These are phyloP conservation scores for Lachnellula hyalina DNA, from an alignment of 2,329 filamentous ascomycete species.

Conservation along the genomic window DNA sequence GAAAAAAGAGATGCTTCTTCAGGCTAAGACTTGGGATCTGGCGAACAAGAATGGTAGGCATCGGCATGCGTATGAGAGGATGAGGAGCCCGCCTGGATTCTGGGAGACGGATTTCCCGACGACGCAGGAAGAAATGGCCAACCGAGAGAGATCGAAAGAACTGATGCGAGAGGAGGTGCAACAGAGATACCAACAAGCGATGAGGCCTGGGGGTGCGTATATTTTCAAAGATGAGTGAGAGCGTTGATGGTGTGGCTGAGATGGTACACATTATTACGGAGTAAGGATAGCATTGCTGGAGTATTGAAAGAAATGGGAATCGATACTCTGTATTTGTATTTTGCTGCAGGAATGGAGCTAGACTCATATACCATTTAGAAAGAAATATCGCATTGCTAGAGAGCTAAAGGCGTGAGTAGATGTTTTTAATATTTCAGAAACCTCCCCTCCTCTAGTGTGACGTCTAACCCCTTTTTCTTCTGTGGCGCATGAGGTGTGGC, in stretches of 20 bases:
- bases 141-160: slow-evolving; percentile 60
- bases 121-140: slow-evolving; percentile 71
- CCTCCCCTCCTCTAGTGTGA: neutral
- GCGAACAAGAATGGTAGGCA: slow-evolving; percentile 75
- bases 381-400: slow-evolving; percentile 13
- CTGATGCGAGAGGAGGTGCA: slow-evolving; percentile 60
- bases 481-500: slow-evolving; percentile 1
- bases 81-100: slow-evolving; percentile 74
- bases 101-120: slow-evolving; percentile 87
- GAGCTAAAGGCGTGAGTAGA: too few relatives aligned
- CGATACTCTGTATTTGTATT: neutral
- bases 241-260: neutral
- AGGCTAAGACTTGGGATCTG: slow-evolving; percentile 68
- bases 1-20: slow-evolving; percentile 61
- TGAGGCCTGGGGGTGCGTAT: slow-evolving; percentile 71
- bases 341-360: neutral
- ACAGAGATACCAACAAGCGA: slow-evolving; percentile 75
- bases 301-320: neutral
- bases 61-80: slow-evolving; percentile 65
- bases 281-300: slow-evolving; percentile 2
- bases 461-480: neutral
- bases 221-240: slow-evolving; percentile 68
- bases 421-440: too few relatives aligned
- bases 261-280: neutral
- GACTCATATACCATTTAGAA: neutral